Percentiles rank a stretch among this genome's conserved stretches.
Conservation (phyloP, 768 basidiomycete genomes). For the Agaricus sinodeliciosus region DNA sequence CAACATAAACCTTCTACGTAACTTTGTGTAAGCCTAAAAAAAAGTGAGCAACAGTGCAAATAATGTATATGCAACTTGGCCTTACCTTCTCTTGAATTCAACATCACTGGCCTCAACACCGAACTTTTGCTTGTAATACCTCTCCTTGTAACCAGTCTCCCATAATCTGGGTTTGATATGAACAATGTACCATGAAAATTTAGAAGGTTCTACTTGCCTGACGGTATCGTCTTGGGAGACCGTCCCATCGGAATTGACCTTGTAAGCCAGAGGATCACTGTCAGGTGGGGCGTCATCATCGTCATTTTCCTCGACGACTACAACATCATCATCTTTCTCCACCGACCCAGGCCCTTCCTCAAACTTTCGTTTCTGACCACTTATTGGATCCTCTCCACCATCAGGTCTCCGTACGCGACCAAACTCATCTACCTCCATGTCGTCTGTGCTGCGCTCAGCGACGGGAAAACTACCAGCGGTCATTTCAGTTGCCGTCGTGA, state of each 20-base stretch:
- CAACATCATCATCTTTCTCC: constrained; percentile 37
- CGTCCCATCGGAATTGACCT: constrained; percentile 86
- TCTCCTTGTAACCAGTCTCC: constrained; percentile 93
- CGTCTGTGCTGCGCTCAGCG: neutral
- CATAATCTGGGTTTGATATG: constrained; percentile 57
- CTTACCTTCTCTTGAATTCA: constrained; percentile 70
- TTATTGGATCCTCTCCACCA: constrained; percentile 18
- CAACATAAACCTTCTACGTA: constrained; percentile 94
- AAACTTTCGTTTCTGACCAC: constrained; percentile 37
- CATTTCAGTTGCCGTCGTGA: neutral
- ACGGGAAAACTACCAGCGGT: neutral
- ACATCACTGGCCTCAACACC: constrained; percentile 62
- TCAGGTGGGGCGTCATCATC: constrained; percentile 37
- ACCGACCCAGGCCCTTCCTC: constrained; percentile 39
- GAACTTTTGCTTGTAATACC: constrained; percentile 95
- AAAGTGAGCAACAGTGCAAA: neutral
- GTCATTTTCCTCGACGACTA: constrained; percentile 44
- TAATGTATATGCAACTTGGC: neutral
- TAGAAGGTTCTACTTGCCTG: constrained; percentile 47
- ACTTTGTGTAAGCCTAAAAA: constrained; percentile 60
- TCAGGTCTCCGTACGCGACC: constrained; percentile 17
- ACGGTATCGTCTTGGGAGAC: constrained; percentile 94
- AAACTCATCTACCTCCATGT: constrained; percentile 8
- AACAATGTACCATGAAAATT: constrained; percentile 4
- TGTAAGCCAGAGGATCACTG: constrained; percentile 42